Evolutionary conservation across 2,329 filamentous ascomycete genomes (phyloP), one percentile per base, ranked within the genome.

Genomic region (Lecanoromycetidae sp.): DNA sequence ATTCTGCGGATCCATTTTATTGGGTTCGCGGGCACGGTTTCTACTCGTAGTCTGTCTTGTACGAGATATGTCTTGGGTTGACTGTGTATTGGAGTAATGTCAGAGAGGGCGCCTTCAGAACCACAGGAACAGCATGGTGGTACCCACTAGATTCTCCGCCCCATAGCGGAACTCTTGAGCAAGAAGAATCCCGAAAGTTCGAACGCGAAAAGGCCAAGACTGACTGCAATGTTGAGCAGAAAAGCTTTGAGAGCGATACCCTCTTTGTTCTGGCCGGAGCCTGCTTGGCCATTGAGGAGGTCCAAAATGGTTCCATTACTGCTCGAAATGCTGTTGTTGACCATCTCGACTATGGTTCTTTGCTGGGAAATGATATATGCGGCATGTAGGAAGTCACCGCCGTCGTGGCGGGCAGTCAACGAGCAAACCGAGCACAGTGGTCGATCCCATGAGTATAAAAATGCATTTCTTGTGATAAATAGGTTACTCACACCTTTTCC

Each of bases 11-110:
- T 63, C 75, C 75, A 78, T 56, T 61, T 64, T 49, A 72, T 67
- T n/a, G 74, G 69, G 61, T 63, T 75, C 60, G 56, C 65, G 0
- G 84, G 83, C 1, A 86, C 84, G 1, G 82, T 70, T 17, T 82
- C 75, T 9, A 85, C 87, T 56, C 87, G 78, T 67, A 94, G 84
- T 59, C 82, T 78, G 64, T 91, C 83, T 10, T 87, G 84, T 0
- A 93, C 87, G 1, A 94, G 75, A 56, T 87, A 94, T 2, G 51
- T 53, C 38, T 53, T 53, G 3, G 87, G 90, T 63, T 87, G 80
- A 47, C 50, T 52, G 23, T n/a, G 38, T 20, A 17, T 22, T 36
- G 36, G 36, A 15, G 13, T 25, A 17, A n/a, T 30, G n/a, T 39
- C 5, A 39, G 36, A 8, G 23, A 26, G 13, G 36, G 36, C 7